Base-by-base conservation (phyloP, 2,329 filamentous ascomycete genomes). In the Myrmaecium sp. region DNA sequence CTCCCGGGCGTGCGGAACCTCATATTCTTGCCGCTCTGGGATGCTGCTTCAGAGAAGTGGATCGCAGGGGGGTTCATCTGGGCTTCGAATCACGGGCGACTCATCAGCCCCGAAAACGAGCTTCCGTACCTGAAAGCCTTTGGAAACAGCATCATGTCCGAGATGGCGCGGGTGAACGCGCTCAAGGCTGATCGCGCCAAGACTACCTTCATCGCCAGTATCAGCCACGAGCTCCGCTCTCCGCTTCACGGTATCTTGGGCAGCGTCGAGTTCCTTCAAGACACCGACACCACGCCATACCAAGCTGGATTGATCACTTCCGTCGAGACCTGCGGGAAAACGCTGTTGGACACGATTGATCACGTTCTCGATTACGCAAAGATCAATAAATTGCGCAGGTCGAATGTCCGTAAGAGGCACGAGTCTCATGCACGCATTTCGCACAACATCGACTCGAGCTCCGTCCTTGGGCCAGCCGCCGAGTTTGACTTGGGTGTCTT, bases 131-230 rank as follows among this genome's bases (percentile, higher is more conserved):
- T 25, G 8, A 30, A 27, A 16, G 29, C 25, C 6, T 28, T 28
- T 33, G 58, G 58, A 0, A 60, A 62, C 28, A 58, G 61, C 1
- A 62, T 67, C 10, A 69, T 69, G 54, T 57, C 63, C 0, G 67
- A 74, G 28, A 49, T 73, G 1, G 56, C 60, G 0, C 53, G 62
- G 2, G 33, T 66, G 24, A 62, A 69, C 31, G 63, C 62, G 1
- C 44, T 60, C 18, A 58, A 58, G 16, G 38, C 43, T 10, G 41
- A 42, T 8, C 39, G 47, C 21, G 43, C 45, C 3, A 56, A 57
- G 30, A 48, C 47, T 2, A 49, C 51, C 5, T 54, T 57, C 27
- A 47, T 58, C 17, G 47, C 49, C 14, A 54, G 50, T 4, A 52
- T 57, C 17, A 51, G 45, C 2, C 54, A 57, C 28, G 54, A 57